phyloP scores from a whole-genome alignment of 305 asterid species.

The Fraxinus velutina region DNA sequence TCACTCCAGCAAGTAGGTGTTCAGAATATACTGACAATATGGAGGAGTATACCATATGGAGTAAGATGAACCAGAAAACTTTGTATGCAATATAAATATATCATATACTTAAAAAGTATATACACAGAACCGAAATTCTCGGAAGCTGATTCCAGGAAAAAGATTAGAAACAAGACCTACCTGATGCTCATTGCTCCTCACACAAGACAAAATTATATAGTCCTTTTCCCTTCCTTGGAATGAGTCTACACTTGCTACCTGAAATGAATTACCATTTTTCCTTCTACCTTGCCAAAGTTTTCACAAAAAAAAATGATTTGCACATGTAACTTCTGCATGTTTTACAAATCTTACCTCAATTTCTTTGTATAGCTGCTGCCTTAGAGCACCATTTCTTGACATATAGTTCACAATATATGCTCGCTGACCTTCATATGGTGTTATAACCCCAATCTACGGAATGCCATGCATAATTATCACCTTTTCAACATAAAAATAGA shows the following conservation, averaged over 20 bases:
- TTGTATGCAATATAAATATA: not conserved
- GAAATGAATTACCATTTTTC: slow-evolving; percentile 13
- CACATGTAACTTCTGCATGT: not conserved
- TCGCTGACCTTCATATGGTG: slow-evolving; percentile 99
- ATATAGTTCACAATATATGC: slow-evolving; percentile 96
- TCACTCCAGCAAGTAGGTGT: not conserved
- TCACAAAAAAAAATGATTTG: not conserved
- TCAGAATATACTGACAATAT: not conserved
- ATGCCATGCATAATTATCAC: slow-evolving; percentile 17
- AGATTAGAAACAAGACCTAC: slow-evolving; percentile 36
- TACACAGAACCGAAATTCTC: not conserved
- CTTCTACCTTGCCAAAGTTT: not conserved
- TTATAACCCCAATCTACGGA: slow-evolving; percentile 90
- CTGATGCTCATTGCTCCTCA: slow-evolving; percentile 99
- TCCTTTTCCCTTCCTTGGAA: slow-evolving; percentile 99
- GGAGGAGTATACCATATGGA: not conserved
- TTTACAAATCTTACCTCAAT: slow-evolving; percentile 62
- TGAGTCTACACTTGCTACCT: slow-evolving; percentile 99
- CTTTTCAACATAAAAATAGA: slow-evolving; percentile 9
- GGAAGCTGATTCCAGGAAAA: not conserved
- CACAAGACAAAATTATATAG: slow-evolving; percentile 91
- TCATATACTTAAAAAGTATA: not conserved
- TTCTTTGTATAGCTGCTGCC: slow-evolving; percentile 98
- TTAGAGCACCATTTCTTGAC: slow-evolving; percentile 93
- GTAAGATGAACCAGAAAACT: not conserved